phyloP scores from a whole-genome alignment of 345 rosid genomes.

The Eucalyptus pauciflora region DNA sequence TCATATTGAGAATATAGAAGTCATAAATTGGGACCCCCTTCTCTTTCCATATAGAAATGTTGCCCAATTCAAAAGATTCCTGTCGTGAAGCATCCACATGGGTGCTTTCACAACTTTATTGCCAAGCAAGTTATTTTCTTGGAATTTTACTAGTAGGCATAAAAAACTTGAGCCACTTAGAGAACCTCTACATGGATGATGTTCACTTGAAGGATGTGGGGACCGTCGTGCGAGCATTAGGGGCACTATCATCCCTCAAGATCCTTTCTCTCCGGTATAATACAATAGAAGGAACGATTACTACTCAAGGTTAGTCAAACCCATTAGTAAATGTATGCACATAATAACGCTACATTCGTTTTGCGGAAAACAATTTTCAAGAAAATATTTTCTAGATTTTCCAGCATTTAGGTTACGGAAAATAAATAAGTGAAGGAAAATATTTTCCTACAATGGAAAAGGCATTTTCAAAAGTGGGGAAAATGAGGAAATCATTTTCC shows the following conservation, averaged over 20 bases:
- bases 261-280: rapidly evolving
- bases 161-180: background rate
- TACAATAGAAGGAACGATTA: background rate
- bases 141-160: background rate
- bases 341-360: no score
- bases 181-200: background rate
- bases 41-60: background rate
- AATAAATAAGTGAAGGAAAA: no score
- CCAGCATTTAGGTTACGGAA: no score
- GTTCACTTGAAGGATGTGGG: background rate
- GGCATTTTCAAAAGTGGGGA: no score
- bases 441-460: no score
- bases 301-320: background rate
- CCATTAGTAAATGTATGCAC: background rate
- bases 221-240: background rate
- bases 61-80: background rate
- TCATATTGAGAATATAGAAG: no score
- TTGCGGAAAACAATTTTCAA: no score
- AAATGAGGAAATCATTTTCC: no score
- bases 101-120: background rate
- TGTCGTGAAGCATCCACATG: rapidly evolving
- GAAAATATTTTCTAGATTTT: no score
- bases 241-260: rapidly evolving
- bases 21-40: background rate
- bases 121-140: background rate